Percentiles rank a stretch among this genome's conserved stretches.
Conservation (phyloP, 1,139 yeast genomes). For the Magnusiomyces suaveolens region DNA sequence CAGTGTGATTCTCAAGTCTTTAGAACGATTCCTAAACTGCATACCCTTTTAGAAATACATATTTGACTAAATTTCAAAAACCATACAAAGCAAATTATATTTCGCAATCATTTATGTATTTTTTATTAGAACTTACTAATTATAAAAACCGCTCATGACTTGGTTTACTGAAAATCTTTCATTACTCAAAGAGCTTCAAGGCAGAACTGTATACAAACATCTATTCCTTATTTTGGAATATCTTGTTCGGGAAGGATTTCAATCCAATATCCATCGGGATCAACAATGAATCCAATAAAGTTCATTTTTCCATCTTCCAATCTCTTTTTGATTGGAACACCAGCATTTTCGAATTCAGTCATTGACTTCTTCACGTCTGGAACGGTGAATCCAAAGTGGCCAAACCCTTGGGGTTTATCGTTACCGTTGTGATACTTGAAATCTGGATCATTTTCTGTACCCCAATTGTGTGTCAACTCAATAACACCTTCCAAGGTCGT, state of each 20-base stretch:
- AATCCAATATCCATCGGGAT: conserved; percentile 88
- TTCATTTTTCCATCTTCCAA: conserved; percentile 53
- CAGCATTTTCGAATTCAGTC: conserved; percentile 41
- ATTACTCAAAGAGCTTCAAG: neutral
- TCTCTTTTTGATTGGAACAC: conserved; percentile 43
- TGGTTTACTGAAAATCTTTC: too few relatives aligned
- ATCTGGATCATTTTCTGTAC: conserved; percentile 69
- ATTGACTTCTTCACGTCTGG: conserved; percentile 53
- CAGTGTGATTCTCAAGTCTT: too few relatives aligned
- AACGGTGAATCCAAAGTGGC: conserved; percentile 73
- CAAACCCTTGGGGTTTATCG: conserved; percentile 69
- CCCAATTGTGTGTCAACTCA: conserved; percentile 92
- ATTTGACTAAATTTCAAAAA: too few relatives aligned
- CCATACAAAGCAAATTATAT: too few relatives aligned
- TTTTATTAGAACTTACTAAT: too few relatives aligned
- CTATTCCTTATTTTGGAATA: conserved; percentile 17
- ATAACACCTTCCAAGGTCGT: conserved; percentile 51
- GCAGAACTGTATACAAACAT: neutral
- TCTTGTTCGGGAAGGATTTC: conserved; percentile 49
- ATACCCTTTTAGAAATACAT: too few relatives aligned
- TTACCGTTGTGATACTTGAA: conserved; percentile 84
- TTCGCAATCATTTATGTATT: too few relatives aligned
- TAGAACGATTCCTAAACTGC: too few relatives aligned
- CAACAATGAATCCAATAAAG: conserved; percentile 61
- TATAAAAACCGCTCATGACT: too few relatives aligned